Base-by-base conservation (phyloP, 176 grass and related monocot species). In the Leersia perrieri region DNA sequence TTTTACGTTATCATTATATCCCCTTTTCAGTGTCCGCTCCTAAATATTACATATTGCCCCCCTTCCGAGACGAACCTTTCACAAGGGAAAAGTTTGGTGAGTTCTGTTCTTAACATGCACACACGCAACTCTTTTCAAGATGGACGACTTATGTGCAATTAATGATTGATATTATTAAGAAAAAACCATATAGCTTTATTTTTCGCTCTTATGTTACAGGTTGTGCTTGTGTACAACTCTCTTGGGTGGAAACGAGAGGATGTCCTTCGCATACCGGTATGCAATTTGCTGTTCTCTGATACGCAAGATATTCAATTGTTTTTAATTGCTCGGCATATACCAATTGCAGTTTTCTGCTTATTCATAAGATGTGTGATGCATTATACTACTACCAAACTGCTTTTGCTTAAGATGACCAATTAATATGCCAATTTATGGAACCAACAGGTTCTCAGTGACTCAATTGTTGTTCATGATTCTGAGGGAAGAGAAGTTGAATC, bases 211-310 rank as follows among this genome's bases (percentile, higher is more conserved):
- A 45, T 68, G 29, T 71, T 83, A 22, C 66, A 98, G 95, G 90
- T 92, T 79, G 86, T 94, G 87, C 88, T 98, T 68, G 77, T 91
- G 11, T 98, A 98, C 81, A 98, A 98, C 68, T 85, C 95, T 26
- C 95, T 98, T 91, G 95, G 95, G 30, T 98, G 95, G 95, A 91
- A 92, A 70, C 80, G 95, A 75, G 88, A 92, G 49, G 90, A 98
- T 33, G 47, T 98, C 35, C 82, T 98, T 76, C 92, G 90, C n/a
- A 73, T 97, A 78, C 95, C 95, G 62, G 92, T 98, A 92, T 89
- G 83, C 67, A 82, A 27, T 45, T 45, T 65, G 63, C 70, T 66
- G 65, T 60, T 76, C 38, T 57, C 13, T 85, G 2, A 16, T 33
- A 38, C 68, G 78, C 28, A 47, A 33, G 9, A 42, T 76, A 28